Evolutionary conservation across 176 grass and related monocot species (phyloP).

Genomic region (Eleusine coracana): DNA sequence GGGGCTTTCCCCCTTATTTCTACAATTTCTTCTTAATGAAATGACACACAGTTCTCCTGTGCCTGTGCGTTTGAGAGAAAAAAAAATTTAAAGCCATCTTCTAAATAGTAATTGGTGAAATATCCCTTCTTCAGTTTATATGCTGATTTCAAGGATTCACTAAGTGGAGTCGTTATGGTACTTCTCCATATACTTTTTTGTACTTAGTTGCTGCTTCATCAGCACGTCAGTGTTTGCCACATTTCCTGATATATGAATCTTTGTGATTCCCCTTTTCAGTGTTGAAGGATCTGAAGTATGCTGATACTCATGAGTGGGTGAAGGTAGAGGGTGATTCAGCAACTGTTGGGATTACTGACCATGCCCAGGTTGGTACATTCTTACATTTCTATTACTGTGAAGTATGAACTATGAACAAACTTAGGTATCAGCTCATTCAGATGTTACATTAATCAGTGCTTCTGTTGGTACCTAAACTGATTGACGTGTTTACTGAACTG

Average conservation of each 20-base stretch:
- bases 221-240: not conserved
- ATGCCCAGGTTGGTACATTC: constrained; percentile 75
- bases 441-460: not conserved
- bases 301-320: constrained; percentile 92
- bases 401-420: not conserved
- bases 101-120: not conserved
- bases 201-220: not conserved
- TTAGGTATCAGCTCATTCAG: not conserved
- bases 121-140: not conserved
- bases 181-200: not conserved
- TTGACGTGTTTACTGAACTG: not conserved
- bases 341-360: constrained; percentile 91
- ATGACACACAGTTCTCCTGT: too few relatives aligned
- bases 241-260: constrained; percentile 6
- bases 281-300: constrained; percentile 89
- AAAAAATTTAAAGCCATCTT: too few relatives aligned
- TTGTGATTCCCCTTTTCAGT: constrained; percentile 52
- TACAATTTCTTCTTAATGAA: too few relatives aligned
- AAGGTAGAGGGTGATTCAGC: constrained; percentile 83
- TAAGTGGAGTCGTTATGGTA: not conserved
- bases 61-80: too few relatives aligned
- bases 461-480: not conserved
- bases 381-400: not conserved
- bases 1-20: too few relatives aligned
- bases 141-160: not conserved